Percentiles rank a stretch among this genome's conserved stretches.
phyloP scores from a whole-genome alignment of 2,329 filamentous ascomycete species.

The Aspergillus sclerotialis region DNA sequence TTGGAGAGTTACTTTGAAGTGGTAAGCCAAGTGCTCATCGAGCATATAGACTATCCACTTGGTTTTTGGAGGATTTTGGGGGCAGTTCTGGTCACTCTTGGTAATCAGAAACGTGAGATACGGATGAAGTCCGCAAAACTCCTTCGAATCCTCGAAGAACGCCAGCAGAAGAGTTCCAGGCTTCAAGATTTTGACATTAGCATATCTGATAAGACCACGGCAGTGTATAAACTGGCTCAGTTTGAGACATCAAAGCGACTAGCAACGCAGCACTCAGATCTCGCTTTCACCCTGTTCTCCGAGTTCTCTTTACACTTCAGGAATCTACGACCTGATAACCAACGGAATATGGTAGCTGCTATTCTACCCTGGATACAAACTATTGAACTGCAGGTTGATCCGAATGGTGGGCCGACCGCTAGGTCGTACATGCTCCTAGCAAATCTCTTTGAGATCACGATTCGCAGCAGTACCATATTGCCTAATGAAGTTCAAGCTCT shows the following conservation, averaged over 20 bases:
- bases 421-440: constrained; percentile 91
- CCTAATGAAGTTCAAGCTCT: constrained; percentile 97
- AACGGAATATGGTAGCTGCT: constrained; percentile 89
- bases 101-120: constrained; percentile 83
- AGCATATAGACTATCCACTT: constrained; percentile 72
- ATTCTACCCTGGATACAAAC: constrained; percentile 95
- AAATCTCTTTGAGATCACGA: constrained; percentile 93
- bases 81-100: constrained; percentile 83
- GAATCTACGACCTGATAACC: constrained; percentile 70
- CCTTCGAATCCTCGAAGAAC: constrained; percentile 72
- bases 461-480: constrained; percentile 76
- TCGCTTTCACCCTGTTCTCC: constrained; percentile 91
- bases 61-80: constrained; percentile 88
- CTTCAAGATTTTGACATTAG: constrained; percentile 97
- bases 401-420: constrained; percentile 81
- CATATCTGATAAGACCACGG: constrained; percentile 96
- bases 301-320: constrained; percentile 94
- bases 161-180: constrained; percentile 78
- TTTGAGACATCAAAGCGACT: constrained; percentile 92
- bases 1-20: constrained; percentile 95
- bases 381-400: constrained; percentile 85
- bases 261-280: constrained; percentile 77
- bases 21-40: constrained; percentile 76
- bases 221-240: constrained; percentile 94
- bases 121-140: constrained; percentile 80